Evolutionary conservation across 1,284 basidiomycete genomes (phyloP), one percentile per base, ranked within the genome.

Genomic region (Xanthoconium separans): DNA sequence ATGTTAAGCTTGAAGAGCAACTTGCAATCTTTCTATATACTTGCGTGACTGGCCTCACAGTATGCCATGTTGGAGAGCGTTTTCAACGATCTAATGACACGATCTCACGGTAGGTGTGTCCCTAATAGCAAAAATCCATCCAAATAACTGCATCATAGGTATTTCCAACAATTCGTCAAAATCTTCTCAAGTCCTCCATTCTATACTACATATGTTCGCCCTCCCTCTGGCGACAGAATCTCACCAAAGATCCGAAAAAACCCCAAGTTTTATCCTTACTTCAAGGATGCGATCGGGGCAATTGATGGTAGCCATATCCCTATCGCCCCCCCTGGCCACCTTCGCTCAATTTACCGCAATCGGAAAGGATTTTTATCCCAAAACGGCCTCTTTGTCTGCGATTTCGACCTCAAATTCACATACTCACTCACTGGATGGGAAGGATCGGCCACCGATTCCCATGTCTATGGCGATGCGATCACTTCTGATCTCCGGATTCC

Each of bases 361-460:
- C 9, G 40, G 1, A 69, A 68, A 34, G 65, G 60, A 0, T 52
- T 49, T 6, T 9, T 58, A 0, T 58, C 42, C 0, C 55, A 62
- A 9, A 69, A 69, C 30, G 2, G 3, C 0, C 18, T 58, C 0
- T 59, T 59, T 13, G n/a, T n/a, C n/a, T n/a, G n/a, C n/a, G n/a
- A n/a, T 8, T 61, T 61, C 12, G 4, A 49, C n/a, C 40, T 60
- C 1, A 1, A 20, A 3, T 60, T 60, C 18, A 60, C 16, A 0
- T 60, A 55, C 16, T 2, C 6, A 0, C 53, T 60, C 1, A 54
- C 31, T 10, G 47, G 53, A 4, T 55, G 44, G 50, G 44, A 59
- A 34, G 56, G 56, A 4, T 58, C 36, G 5, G 48, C 43, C 30
- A 29, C 40, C 9, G 52, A 58, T 36, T 36, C 34, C 1, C 3